phyloP scores from a whole-genome alignment of 192 early-diverging fungal species.

The Pilobolus umbonatus region DNA sequence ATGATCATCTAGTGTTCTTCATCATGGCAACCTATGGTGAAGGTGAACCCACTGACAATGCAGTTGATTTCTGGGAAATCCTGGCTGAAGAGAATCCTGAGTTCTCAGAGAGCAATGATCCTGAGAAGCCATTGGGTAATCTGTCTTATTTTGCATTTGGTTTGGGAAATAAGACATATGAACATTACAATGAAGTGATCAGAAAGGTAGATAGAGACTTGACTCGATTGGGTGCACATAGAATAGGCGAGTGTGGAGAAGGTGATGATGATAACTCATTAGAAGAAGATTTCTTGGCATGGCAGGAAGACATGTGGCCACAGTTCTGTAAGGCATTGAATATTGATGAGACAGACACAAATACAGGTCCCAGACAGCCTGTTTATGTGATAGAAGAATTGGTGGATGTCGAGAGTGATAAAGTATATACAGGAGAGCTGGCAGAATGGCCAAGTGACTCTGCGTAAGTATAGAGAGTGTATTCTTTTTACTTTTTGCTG shows the following conservation, averaged over 20 bases:
- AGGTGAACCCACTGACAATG: slow-evolving; percentile 98
- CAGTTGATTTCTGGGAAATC: slow-evolving; percentile 90
- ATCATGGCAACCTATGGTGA: slow-evolving; percentile 96
- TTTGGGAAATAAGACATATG: slow-evolving; percentile 89
- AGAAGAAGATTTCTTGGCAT: slow-evolving; percentile 94
- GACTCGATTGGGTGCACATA: slow-evolving; percentile 64
- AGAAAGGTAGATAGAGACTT: slow-evolving; percentile 66
- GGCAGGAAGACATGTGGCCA: slow-evolving; percentile 87
- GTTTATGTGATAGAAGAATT: slow-evolving; percentile 54
- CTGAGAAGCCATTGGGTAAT: slow-evolving; percentile 47
- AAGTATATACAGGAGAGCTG: slow-evolving; percentile 46
- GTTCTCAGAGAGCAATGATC: slow-evolving; percentile 55
- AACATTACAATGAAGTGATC: slow-evolving; percentile 83
- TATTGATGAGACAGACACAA: slow-evolving; percentile 43
- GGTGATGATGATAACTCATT: slow-evolving; percentile 96
- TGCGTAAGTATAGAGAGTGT: slow-evolving; percentile 9
- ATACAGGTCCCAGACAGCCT: slow-evolving; percentile 26
- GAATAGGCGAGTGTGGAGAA: slow-evolving; percentile 79
- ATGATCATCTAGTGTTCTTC: slow-evolving; percentile 76
- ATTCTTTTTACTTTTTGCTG: background rate
- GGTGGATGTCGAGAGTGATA: slow-evolving; percentile 25
- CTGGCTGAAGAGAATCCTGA: slow-evolving; percentile 72
- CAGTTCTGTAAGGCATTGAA: slow-evolving; percentile 70
- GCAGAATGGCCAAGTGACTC: slow-evolving; percentile 1
- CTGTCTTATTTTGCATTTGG: slow-evolving; percentile 73